Percentiles rank a stretch among this genome's conserved stretches.
phyloP scores from a whole-genome alignment of 805 yeast species.

The Saccharomyces kudriavzevii region DNA sequence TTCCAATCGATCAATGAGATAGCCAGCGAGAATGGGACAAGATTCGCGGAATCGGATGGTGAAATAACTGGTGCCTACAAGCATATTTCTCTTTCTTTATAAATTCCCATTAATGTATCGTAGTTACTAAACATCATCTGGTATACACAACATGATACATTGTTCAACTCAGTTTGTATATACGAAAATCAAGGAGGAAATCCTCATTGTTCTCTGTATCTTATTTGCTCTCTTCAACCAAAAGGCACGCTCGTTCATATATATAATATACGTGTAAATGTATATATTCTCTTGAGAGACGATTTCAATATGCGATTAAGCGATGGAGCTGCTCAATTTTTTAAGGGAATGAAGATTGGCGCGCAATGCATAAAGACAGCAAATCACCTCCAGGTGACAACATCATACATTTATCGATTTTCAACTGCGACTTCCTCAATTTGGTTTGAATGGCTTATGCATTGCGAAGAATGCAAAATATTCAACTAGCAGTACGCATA shows the following conservation, averaged over 20 bases:
- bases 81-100: not conserved
- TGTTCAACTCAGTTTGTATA: not conserved
- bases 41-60: slow-evolving; percentile 49
- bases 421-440: not conserved
- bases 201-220: not conserved
- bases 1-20: slow-evolving; percentile 38
- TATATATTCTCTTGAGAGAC: not conserved
- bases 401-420: not conserved
- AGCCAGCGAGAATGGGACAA: slow-evolving; percentile 32
- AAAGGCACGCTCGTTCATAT: not conserved
- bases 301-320: not conserved
- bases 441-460: not conserved
- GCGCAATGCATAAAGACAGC: not conserved
- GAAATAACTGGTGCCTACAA: slow-evolving; percentile 1
- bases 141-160: not conserved
- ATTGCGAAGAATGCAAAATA: not conserved
- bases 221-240: not conserved
- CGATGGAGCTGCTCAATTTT: not conserved
- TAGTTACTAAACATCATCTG: not conserved
- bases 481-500: not conserved
- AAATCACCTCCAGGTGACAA: not conserved
- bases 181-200: not conserved
- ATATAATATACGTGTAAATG: too few relatives aligned
- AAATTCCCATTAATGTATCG: not conserved
- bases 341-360: not conserved